These are phyloP conservation scores for Saccharomycopsis sp. DNA, from an alignment of 805 yeast genomes.

Conservation along the genomic window DNA sequence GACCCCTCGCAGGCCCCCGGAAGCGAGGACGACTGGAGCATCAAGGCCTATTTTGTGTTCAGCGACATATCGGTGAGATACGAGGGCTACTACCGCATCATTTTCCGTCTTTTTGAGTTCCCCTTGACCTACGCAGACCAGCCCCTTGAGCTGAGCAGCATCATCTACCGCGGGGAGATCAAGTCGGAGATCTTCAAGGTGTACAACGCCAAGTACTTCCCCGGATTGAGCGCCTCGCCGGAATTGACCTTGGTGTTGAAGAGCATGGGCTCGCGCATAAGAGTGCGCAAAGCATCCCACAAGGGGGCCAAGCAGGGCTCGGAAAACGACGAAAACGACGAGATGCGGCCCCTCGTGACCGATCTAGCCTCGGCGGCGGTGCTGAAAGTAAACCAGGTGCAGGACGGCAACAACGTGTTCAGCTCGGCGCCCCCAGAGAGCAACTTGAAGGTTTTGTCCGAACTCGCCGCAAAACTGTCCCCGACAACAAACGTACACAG, in stretches of 20 bases:
- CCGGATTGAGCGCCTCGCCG: conserved; percentile 15
- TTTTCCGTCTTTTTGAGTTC: conserved; percentile 13
- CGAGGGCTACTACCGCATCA: conserved; percentile 17
- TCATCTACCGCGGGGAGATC: conserved; percentile 11
- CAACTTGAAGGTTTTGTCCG: conserved; percentile 16
- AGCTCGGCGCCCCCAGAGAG: background rate
- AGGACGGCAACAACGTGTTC: background rate
- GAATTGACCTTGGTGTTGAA: conserved; percentile 9
- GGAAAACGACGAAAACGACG: conserved; percentile 2
- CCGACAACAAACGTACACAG: background rate
- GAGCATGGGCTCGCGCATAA: conserved; percentile 15
- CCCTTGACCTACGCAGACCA: conserved; percentile 1
- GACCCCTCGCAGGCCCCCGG: background rate
- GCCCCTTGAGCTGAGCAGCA: background rate
- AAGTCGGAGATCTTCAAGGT: conserved; percentile 10
- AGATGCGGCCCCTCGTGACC: background rate
- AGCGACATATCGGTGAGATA: conserved; percentile 17
- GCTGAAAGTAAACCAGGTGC: background rate
- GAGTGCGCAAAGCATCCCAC: conserved; percentile 10
- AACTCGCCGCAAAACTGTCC: conserved; percentile 6
- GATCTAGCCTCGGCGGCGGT: background rate
- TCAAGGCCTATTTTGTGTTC: conserved; percentile 19
- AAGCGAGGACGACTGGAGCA: background rate
- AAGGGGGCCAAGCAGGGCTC: background rate
- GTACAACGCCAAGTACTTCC: conserved; percentile 15